Conservation (phyloP, 257 asterid genomes). For the Cruciata laevipes region DNA sequence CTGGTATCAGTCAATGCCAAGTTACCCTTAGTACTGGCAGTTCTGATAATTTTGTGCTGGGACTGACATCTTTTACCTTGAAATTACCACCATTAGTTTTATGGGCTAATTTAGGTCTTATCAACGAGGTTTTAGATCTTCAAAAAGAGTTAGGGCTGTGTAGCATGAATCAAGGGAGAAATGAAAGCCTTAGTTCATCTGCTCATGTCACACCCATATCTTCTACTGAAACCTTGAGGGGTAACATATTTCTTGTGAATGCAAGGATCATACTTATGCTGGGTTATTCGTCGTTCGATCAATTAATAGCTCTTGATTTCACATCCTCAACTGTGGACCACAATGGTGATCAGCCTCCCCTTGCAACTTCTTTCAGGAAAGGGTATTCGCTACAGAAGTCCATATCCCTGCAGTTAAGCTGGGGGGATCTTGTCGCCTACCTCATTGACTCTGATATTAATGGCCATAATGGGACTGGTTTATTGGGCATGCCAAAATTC, state of each 20-base stretch:
- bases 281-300: slow-evolving; percentile 53
- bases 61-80: slow-evolving; percentile 59
- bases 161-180: slow-evolving; percentile 30
- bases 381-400: slow-evolving; percentile 32
- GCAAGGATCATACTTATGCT: slow-evolving; percentile 65
- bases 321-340: slow-evolving; percentile 40
- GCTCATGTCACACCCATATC: slow-evolving; percentile 27
- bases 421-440: slow-evolving; percentile 51
- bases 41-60: slow-evolving; percentile 43
- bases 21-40: slow-evolving; percentile 41
- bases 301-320: slow-evolving; percentile 70
- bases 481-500: slow-evolving; percentile 28
- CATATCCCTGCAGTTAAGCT: slow-evolving; percentile 50
- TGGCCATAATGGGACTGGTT: slow-evolving; percentile 34
- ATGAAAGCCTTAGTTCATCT: slow-evolving; percentile 27
- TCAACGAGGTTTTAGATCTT: slow-evolving; percentile 34
- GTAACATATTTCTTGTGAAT: slow-evolving; percentile 54
- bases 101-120: slow-evolving; percentile 63
- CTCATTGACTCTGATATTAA: slow-evolving; percentile 37
- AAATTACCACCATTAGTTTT: slow-evolving; percentile 66
- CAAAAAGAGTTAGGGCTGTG: slow-evolving; percentile 41
- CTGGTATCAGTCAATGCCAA: slow-evolving; percentile 50
- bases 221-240: slow-evolving; percentile 35
- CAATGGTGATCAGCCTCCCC: slow-evolving; percentile 27
- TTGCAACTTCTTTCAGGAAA: slow-evolving; percentile 36